Conservation (phyloP, 2,329 filamentous ascomycete species). For the Pseudocercospora musae region DNA sequence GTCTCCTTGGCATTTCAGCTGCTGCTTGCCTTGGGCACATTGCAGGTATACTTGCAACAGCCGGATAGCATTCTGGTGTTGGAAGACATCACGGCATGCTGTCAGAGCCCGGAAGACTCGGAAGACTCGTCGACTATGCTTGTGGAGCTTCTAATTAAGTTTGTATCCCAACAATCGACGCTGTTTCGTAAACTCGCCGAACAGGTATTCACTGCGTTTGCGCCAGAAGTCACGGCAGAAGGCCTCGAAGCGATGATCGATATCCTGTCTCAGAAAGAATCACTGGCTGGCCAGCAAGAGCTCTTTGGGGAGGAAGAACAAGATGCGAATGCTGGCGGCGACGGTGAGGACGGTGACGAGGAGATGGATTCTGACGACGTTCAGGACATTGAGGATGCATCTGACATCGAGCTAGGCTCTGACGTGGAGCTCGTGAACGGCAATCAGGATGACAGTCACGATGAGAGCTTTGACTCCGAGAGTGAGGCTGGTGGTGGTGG, state of each 20-base stretch:
- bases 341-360: constrained; percentile 20
- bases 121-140: constrained; percentile 61
- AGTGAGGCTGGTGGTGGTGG: constrained; percentile 32
- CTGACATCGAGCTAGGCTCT: constrained; percentile 21
- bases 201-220: constrained; percentile 83
- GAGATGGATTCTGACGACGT: constrained; percentile 36
- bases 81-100: constrained; percentile 75
- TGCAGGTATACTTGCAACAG: constrained; percentile 89
- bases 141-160: constrained; percentile 85
- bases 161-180: constrained; percentile 79
- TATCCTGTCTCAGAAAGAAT: constrained; percentile 76
- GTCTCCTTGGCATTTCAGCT: constrained; percentile 65
- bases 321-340: constrained; percentile 23
- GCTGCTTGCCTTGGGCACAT: constrained; percentile 76
- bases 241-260: constrained; percentile 66
- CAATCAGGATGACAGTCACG: constrained; percentile 19
- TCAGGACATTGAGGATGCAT: constrained; percentile 39
- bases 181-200: constrained; percentile 83
- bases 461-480: constrained; percentile 16
- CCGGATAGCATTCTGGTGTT: constrained; percentile 79
- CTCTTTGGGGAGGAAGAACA: constrained; percentile 65
- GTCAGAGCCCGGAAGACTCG: constrained; percentile 55
- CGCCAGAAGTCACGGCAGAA: constrained; percentile 67
- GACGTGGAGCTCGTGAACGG: constrained; percentile 35
- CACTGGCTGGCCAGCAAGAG: constrained; percentile 75